phyloP scores from a whole-genome alignment of 495 filamentous ascomycete genomes.

The Monascus purpureus region DNA sequence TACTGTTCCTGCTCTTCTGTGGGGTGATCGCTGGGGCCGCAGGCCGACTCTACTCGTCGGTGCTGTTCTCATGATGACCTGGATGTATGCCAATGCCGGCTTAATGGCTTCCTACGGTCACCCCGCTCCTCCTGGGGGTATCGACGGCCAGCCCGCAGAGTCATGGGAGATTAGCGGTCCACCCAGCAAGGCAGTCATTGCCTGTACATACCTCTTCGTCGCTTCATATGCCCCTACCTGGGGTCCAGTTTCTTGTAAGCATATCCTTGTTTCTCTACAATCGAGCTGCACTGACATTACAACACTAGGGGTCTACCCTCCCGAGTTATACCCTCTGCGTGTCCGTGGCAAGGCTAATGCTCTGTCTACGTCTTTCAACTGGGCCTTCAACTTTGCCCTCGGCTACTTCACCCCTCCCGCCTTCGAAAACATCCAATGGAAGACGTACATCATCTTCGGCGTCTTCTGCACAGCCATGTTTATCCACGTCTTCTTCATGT shows the following conservation, averaged over 20 bases:
- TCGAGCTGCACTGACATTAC: too few species aligned
- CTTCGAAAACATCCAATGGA: constrained; percentile 62
- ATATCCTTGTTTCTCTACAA: constrained; percentile 45
- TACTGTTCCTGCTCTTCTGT: constrained; percentile 41
- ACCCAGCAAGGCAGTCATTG: constrained; percentile 41
- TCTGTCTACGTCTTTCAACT: constrained; percentile 58
- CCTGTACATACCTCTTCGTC: constrained; percentile 55
- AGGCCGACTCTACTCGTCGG: constrained; percentile 50
- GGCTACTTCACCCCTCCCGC: constrained; percentile 66
- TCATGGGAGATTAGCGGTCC: constrained; percentile 24
- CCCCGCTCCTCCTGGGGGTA: constrained; percentile 38
- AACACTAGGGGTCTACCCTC: constrained; percentile 59
- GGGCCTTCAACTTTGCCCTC: constrained; percentile 71
- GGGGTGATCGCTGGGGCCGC: constrained; percentile 50
- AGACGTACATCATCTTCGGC: constrained; percentile 61
- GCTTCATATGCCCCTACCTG: constrained; percentile 43
- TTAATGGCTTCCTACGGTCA: constrained; percentile 41
- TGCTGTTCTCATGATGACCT: constrained; percentile 51
- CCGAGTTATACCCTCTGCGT: constrained; percentile 53
- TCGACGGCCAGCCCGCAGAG: constrained; percentile 19
- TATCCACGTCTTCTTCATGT: constrained; percentile 65
- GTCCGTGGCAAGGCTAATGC: constrained; percentile 56
- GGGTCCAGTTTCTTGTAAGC: constrained; percentile 48
- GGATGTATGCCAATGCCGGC: constrained; percentile 55
- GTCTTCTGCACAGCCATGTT: constrained; percentile 61